These are phyloP conservation scores for Penicillium aurantiogriseum DNA, from an alignment of 2,329 filamentous ascomycete genomes.

Conservation along the genomic window DNA sequence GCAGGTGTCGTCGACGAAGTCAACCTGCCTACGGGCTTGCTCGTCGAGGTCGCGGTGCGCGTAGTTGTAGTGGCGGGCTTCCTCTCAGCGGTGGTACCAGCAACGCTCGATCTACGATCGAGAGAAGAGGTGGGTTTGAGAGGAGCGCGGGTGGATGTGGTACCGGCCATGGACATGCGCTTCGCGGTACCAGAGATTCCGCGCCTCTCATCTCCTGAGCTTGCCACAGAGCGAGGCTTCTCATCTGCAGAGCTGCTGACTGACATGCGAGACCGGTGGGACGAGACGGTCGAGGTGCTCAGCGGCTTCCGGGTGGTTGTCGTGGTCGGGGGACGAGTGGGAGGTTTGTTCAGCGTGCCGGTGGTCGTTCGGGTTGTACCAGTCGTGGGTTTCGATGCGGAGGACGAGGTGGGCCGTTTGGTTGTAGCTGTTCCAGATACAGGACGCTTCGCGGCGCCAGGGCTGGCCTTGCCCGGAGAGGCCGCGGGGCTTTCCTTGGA, in stretches of 20 bases:
- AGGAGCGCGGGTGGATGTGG: constrained; percentile 36
- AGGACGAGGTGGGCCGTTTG: constrained; percentile 39
- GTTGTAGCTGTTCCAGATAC: constrained; percentile 35
- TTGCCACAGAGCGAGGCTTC: constrained; percentile 41
- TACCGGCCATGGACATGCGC: constrained; percentile 45
- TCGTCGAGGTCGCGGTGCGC: constrained; percentile 27
- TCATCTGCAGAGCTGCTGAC: constrained; percentile 47
- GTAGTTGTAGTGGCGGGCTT: constrained; percentile 26
- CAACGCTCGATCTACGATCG: constrained; percentile 41
- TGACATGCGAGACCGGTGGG: constrained; percentile 44
- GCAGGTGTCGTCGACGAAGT: constrained; percentile 26
- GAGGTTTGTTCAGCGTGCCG: constrained; percentile 46
- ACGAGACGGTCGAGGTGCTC: constrained; percentile 36
- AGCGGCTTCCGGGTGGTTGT: constrained; percentile 37
- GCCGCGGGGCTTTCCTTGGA: constrained; percentile 35
- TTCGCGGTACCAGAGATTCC: constrained; percentile 46
- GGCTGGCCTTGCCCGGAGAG: constrained; percentile 35
- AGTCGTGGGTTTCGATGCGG: constrained; percentile 31
- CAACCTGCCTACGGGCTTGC: constrained; percentile 23
- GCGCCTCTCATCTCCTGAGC: constrained; percentile 47
- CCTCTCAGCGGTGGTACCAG: constrained; percentile 35
- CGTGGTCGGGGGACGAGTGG: constrained; percentile 41
- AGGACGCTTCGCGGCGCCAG: constrained; percentile 35
- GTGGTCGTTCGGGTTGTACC: constrained; percentile 30
- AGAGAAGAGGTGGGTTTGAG: constrained; percentile 32